Conservation (phyloP, 1,284 basidiomycete genomes). For the Ustilago cynodontis region DNA sequence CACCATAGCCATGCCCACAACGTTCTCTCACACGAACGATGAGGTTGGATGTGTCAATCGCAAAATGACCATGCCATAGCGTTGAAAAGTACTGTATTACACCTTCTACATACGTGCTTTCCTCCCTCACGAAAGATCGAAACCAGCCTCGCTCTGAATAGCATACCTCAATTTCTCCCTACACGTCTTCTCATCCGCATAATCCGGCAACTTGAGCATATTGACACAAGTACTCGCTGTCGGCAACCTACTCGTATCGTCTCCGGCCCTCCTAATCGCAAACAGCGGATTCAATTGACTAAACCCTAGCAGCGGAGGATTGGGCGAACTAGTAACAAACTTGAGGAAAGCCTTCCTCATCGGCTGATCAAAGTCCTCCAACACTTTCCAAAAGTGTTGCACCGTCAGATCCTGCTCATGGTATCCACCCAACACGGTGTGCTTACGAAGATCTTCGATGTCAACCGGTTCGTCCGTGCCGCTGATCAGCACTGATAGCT, state of each 20-base stretch:
- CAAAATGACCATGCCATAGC: background rate
- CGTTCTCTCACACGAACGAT: background rate
- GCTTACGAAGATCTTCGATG: conserved; percentile 58
- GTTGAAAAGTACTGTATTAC: background rate
- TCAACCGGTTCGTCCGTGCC: conserved; percentile 67
- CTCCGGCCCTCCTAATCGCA: conserved; percentile 60
- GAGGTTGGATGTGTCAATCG: background rate
- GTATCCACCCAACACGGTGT: conserved; percentile 65
- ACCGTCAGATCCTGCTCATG: conserved; percentile 66
- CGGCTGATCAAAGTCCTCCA: conserved; percentile 57
- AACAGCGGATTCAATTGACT: conserved; percentile 65
- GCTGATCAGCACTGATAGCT: conserved; percentile 62
- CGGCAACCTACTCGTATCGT: conserved; percentile 63
- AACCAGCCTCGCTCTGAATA: conserved; percentile 65
- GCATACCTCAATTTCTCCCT: conserved; percentile 66
- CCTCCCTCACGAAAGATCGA: conserved; percentile 62
- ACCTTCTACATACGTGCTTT: background rate
- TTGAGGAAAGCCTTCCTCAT: conserved; percentile 60
- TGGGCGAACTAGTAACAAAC: conserved; percentile 68
- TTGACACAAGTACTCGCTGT: conserved; percentile 69
- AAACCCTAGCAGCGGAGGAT: conserved; percentile 67
- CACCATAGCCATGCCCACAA: background rate
- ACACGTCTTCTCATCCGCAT: conserved; percentile 53
- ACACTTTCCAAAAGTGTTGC: conserved; percentile 65
- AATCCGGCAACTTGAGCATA: conserved; percentile 67